Evolutionary conservation across 192 early-diverging fungal genomes (phyloP).

Genomic region (Coemansia sp.): DNA sequence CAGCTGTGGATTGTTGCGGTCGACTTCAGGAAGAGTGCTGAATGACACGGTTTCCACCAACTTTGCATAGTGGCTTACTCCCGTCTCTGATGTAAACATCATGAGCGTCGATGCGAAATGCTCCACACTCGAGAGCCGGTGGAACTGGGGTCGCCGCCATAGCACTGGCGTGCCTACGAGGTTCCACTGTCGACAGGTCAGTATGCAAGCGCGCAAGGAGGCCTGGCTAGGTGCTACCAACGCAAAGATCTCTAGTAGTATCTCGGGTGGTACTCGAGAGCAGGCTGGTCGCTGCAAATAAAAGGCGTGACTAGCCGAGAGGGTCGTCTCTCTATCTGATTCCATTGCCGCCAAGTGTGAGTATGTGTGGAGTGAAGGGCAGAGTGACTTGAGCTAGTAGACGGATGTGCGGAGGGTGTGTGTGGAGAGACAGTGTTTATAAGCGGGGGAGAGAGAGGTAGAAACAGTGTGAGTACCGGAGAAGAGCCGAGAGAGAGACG

Average conservation of each 20-base stretch:
- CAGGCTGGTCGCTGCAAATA: conserved; percentile 12
- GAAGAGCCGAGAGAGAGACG: not conserved
- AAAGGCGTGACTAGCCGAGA: not conserved
- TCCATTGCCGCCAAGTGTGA: not conserved
- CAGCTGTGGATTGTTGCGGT: conserved; percentile 46
- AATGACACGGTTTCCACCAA: conserved; percentile 43
- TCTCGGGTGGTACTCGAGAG: conserved; percentile 37
- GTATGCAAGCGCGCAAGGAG: conserved; percentile 43
- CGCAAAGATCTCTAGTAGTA: conserved; percentile 33
- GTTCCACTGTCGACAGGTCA: conserved; percentile 55
- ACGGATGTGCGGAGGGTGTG: not conserved
- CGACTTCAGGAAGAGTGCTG: conserved; percentile 36
- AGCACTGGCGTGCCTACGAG: conserved; percentile 47
- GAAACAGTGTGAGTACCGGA: not conserved
- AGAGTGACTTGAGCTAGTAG: not conserved
- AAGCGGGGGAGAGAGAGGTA: not conserved
- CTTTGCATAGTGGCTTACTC: conserved; percentile 24
- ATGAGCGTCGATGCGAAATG: conserved; percentile 28
- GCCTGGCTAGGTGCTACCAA: conserved; percentile 20
- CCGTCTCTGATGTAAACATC: not conserved
- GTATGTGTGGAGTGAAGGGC: not conserved
- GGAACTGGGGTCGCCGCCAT: conserved; percentile 53
- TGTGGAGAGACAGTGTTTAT: not conserved
- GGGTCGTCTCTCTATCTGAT: not conserved
- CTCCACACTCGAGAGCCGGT: conserved; percentile 40